phyloP scores from a whole-genome alignment of 331 rosid species.

The Dryas integrifolia region DNA sequence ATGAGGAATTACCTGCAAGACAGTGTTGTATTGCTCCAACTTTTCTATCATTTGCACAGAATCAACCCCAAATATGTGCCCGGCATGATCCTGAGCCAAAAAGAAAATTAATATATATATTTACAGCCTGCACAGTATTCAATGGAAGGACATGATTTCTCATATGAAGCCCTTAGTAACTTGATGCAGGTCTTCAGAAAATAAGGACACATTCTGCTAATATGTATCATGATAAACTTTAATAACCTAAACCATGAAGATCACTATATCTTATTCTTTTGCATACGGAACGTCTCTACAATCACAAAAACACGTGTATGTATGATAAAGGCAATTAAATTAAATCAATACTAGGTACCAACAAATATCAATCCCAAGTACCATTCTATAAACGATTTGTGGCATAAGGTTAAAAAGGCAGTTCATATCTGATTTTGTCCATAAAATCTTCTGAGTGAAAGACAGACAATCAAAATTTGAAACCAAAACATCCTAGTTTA shows the following conservation, averaged over 20 bases:
- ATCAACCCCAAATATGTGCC: conserved; percentile 96
- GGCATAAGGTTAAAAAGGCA: not conserved
- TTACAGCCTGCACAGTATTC: conserved; percentile 1
- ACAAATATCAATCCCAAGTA: not conserved
- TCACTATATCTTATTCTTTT: too few relatives aligned
- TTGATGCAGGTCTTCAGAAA: not conserved
- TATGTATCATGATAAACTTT: not conserved
- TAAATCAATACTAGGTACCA: not conserved
- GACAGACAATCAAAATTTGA: not conserved
- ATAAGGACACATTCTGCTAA: not conserved
- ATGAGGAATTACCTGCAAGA: conserved; percentile 56
- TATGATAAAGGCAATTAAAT: not conserved
- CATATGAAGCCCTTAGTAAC: not conserved
- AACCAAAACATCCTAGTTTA: conserved; percentile 4
- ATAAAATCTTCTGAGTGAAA: not conserved
- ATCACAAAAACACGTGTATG: too few relatives aligned
- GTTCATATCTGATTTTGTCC: not conserved
- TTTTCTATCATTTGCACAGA: conserved; percentile 86
- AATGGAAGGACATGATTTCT: not conserved
- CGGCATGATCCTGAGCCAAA: conserved; percentile 82
- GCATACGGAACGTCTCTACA: not conserved
- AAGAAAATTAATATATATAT: conserved; percentile 15
- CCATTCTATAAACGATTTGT: not conserved
- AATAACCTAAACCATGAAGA: not conserved
- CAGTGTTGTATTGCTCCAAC: conserved; percentile 77